A percentile compares a stretch with the other conserved stretches of the same genome.
Conservation (phyloP, 306 rosid species). For the Ormosia semicastrata region DNA sequence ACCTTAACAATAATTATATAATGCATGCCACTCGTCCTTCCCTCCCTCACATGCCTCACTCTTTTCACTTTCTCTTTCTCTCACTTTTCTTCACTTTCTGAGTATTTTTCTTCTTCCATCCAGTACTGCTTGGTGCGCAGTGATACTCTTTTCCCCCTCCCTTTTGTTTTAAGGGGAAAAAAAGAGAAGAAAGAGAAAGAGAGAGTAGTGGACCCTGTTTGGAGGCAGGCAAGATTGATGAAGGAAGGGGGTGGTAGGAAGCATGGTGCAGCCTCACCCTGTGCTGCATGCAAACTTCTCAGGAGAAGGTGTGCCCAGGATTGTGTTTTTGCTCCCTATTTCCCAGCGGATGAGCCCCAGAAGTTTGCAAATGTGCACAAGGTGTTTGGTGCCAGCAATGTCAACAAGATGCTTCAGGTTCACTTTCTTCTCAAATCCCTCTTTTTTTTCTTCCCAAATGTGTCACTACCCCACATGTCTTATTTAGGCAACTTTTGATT, state of each 20-base stretch:
- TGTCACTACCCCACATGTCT: conserved; percentile 18
- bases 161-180: no score
- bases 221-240: conserved; percentile 29
- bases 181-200: background rate
- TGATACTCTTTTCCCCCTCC: background rate
- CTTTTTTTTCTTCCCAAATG: background rate
- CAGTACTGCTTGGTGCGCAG: background rate
- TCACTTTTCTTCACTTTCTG: conserved; percentile 7
- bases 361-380: conserved; percentile 87
- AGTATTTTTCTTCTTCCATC: background rate
- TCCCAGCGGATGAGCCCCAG: conserved; percentile 77
- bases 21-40: conserved; percentile 9
- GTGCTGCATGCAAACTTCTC: conserved; percentile 84
- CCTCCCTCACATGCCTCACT: background rate
- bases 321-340: conserved; percentile 82
- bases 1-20: background rate
- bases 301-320: conserved; percentile 73
- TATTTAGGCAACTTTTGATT: background rate
- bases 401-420: conserved; percentile 88
- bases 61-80: conserved; percentile 6
- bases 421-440: background rate
- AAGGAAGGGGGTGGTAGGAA: conserved; percentile 53
- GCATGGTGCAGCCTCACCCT: conserved; percentile 70
- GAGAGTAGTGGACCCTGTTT: background rate
- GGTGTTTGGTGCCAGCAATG: conserved; percentile 87